Base-by-base conservation (phyloP, 768 basidiomycete genomes). In the Lenzites betulinus region DNA sequence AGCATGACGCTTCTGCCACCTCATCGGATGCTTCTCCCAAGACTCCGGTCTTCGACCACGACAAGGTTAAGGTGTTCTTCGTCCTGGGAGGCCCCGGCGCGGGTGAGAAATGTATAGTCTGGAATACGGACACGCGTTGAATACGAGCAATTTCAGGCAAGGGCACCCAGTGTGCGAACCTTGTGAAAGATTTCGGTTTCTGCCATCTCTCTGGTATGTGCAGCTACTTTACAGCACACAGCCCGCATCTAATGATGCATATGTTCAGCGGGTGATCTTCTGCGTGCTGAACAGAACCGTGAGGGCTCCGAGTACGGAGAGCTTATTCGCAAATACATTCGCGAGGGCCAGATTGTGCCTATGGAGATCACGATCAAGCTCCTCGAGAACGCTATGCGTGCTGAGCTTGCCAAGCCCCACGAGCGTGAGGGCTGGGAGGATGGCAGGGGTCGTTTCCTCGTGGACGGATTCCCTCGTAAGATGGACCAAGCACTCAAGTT, bases 11-110 rank as follows among this genome's bases (percentile, higher is more conserved):
- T 3, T 9, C 42, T 4, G 26, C 35, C 3, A 7, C 49, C 9
- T 3, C 54, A 9, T 43, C 58, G 0, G 16, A 16, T 41, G 51
- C 47, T 44, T 41, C 51, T n/a, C 28, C 51, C 30, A 65, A 64
- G 43, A 64, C 70, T 5, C 79, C 81, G 16, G 79, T 78, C 2
- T 96, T 97, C 68, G 86, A 92, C 73, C 73, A 77, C 33, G 70
- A 72, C 48, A 88, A 92, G 64, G 89, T 98, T 67, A 88, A 83
- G 18, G 95, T 99, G 58, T 80, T 98, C 69, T 99, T 92, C 69
- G 95, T 98, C 25, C 87, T 99, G 15, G 97, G 97, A 38, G 97
- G 97, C 0, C 97, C 97, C 20, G 97, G 97, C 51, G 95, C 95
- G 67, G 95, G 95, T 89, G 63, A 65, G 73, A 51, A 20, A n/a